Evolutionary conservation across 148 eudicot genomes (phyloP), one percentile per base, ranked within the genome.

Genomic region (Vaccinium macrocarpon): DNA sequence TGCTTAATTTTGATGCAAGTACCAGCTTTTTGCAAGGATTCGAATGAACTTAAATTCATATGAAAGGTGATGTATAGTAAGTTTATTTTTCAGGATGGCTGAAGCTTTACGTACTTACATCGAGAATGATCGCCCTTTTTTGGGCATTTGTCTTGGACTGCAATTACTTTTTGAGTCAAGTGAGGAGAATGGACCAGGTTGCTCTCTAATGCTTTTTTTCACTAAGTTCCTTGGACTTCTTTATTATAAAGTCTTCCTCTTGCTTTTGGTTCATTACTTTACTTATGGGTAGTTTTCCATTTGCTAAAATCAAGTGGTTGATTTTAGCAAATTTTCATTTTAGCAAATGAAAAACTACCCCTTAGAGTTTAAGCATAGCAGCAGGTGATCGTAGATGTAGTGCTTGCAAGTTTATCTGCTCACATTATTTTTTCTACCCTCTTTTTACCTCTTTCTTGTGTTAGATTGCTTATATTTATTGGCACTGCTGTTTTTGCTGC

Each of bases 91-190:
- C 89, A 97, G 99, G 93, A 84, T 95, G 91, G 93, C 93, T 74
- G 99, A 97, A 83, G 95, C 98, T 84, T 92, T 97, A 84, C 88
- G 93, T 84, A 59, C 90, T 53, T 97, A 97, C 90, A 93, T 97
- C 83, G 82, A 94, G 86, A 93, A 93, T 87, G 99, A 97, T 88
- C 96, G 98, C 78, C 99, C 99, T 59, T 97, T 97, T 89, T 88
- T 97, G 84, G 99, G 99, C 86, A 95, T 97, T 83, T 95, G 98
- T 91, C 92, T 97, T 76, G 99, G 99, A 77, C 80, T 97, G 86
- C 99, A 97, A 81, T 91, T 97, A 81, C 98, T 97, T 86, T 97
- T 97, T 88, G 98, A 95, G 81, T 92, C 94, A 51, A 97, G 99
- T 86, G 94, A 90, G 84, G 99, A 97, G 88, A 94, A 97, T 83